These are phyloP conservation scores for Alternaria hordeiaustralica DNA, from an alignment of 2,329 filamentous ascomycete genomes.

Conservation along the genomic window DNA sequence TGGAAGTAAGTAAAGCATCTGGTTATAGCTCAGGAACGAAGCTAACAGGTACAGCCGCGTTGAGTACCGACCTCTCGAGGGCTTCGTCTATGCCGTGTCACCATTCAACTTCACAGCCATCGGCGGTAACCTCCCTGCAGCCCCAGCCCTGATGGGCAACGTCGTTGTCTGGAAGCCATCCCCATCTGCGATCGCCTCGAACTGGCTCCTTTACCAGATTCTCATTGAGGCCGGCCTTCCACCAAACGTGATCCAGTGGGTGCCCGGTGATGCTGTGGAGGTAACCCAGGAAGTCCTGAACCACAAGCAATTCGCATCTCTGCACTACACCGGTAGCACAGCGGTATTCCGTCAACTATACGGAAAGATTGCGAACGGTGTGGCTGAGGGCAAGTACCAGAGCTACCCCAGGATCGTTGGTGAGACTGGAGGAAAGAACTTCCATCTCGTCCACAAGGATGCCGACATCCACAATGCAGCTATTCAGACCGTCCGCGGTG, in stretches of 20 bases:
- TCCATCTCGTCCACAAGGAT: conserved; percentile 79
- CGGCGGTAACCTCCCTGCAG: conserved; percentile 81
- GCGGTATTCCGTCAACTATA: conserved; percentile 89
- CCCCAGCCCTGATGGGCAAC: conserved; percentile 89
- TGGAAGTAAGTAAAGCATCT: conserved; percentile 72
- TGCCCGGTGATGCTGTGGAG: conserved; percentile 85
- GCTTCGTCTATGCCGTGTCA: conserved; percentile 92
- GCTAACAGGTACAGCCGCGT: conserved; percentile 62
- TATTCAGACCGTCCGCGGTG: conserved; percentile 81
- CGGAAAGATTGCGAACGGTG: conserved; percentile 80
- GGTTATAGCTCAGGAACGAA: not conserved
- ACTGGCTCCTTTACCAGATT: conserved; percentile 89
- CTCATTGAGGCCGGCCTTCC: conserved; percentile 90
- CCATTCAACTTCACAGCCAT: conserved; percentile 99
- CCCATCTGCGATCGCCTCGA: conserved; percentile 84
- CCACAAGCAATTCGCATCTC: conserved; percentile 82
- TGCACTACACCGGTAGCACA: conserved; percentile 95
- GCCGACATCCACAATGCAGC: conserved; percentile 81
- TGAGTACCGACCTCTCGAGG: conserved; percentile 88
- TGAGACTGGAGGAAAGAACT: conserved; percentile 94
- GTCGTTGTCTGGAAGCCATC: conserved; percentile 98
- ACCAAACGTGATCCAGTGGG: conserved; percentile 88
- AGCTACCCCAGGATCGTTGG: conserved; percentile 89
- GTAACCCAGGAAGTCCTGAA: conserved; percentile 79
- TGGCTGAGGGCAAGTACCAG: conserved; percentile 80